These are phyloP conservation scores for Tinospora cordifolia DNA, from an alignment of 164 flowering plant species.

Conservation along the genomic window DNA sequence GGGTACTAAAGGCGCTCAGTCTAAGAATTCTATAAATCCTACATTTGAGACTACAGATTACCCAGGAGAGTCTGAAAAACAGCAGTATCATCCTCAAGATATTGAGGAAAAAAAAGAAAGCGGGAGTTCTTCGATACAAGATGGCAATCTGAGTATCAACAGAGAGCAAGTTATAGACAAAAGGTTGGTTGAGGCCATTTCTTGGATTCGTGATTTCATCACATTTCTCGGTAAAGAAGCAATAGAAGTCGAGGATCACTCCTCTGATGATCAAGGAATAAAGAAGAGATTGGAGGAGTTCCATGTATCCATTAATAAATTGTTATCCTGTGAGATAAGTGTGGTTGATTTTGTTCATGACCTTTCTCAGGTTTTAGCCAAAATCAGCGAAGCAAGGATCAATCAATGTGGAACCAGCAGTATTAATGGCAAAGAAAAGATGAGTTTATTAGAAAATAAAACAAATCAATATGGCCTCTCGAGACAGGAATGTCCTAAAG, in stretches of 20 bases:
- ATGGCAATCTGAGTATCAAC: slow-evolving; percentile 9
- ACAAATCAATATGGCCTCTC: slow-evolving; percentile 29
- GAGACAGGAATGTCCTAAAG: slow-evolving; percentile 45
- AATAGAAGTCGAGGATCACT: slow-evolving; percentile 28
- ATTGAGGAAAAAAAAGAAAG: slow-evolving; percentile 23
- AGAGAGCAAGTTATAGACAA: slow-evolving; percentile 10
- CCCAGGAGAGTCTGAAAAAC: slow-evolving; percentile 23
- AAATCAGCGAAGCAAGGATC: slow-evolving; percentile 49
- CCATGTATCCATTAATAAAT: slow-evolving; percentile 38
- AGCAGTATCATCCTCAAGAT: slow-evolving; percentile 28
- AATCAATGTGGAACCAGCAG: slow-evolving; percentile 41
- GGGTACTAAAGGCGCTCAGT: slow-evolving; percentile 33
- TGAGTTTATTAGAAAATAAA: slow-evolving; percentile 68
- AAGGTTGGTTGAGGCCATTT: slow-evolving; percentile 47
- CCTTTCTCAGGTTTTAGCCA: slow-evolving; percentile 56
- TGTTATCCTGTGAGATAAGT: slow-evolving; percentile 25
- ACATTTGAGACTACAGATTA: slow-evolving; percentile 26
- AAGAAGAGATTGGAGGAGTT: slow-evolving; percentile 43
- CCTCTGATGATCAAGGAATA: slow-evolving; percentile 33
- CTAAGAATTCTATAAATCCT: slow-evolving; percentile 23
- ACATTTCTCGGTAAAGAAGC: slow-evolving; percentile 64
- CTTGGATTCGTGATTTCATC: slow-evolving; percentile 65
- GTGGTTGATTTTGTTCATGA: slow-evolving; percentile 53
- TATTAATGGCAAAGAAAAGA: slow-evolving; percentile 78
- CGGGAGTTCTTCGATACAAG: slow-evolving; percentile 24